phyloP scores from a whole-genome alignment of 2,329 filamentous ascomycete species.

The Dactylellina drechsleri region DNA sequence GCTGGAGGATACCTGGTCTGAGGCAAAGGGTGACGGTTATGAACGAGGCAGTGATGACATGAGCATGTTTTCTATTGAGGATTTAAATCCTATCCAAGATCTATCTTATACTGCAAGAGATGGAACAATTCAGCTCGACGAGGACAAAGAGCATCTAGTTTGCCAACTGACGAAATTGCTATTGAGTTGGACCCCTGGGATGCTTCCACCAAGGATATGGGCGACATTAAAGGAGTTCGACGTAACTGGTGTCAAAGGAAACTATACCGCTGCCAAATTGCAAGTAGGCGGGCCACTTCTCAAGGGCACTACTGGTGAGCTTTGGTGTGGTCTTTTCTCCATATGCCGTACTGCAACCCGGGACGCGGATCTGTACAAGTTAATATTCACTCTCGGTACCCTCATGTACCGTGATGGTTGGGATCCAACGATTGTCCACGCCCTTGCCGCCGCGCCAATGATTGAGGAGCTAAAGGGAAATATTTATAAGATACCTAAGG shows the following conservation, averaged over 20 bases:
- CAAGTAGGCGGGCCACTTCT: constrained; percentile 34
- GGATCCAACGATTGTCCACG: constrained; percentile 33
- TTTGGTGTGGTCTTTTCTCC: constrained; percentile 41
- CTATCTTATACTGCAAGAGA: constrained; percentile 31
- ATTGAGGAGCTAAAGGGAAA: constrained; percentile 8
- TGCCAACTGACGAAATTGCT: constrained; percentile 35
- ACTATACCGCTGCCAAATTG: constrained; percentile 14
- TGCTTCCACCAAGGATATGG: constrained; percentile 41
- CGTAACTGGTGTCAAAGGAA: constrained; percentile 25
- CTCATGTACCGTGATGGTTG: constrained; percentile 26
- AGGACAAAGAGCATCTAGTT: constrained; percentile 30
- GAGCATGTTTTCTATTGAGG: not conserved
- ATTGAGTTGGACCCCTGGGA: constrained; percentile 25
- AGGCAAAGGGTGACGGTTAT: not conserved
- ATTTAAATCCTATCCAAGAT: constrained; percentile 28
- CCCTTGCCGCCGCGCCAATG: constrained; percentile 35
- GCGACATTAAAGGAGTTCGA: constrained; percentile 10
- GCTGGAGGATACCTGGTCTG: constrained; percentile 39
- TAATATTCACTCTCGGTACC: constrained; percentile 34
- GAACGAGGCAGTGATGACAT: not conserved
- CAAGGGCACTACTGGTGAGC: constrained; percentile 32
- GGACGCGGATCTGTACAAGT: constrained; percentile 8
- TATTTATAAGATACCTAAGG: constrained; percentile 10
- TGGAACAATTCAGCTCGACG: constrained; percentile 30
- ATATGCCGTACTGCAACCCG: constrained; percentile 17